These are phyloP conservation scores for Talaromyces sp. DNA, from an alignment of 2,329 filamentous ascomycete genomes.

Conservation along the genomic window DNA sequence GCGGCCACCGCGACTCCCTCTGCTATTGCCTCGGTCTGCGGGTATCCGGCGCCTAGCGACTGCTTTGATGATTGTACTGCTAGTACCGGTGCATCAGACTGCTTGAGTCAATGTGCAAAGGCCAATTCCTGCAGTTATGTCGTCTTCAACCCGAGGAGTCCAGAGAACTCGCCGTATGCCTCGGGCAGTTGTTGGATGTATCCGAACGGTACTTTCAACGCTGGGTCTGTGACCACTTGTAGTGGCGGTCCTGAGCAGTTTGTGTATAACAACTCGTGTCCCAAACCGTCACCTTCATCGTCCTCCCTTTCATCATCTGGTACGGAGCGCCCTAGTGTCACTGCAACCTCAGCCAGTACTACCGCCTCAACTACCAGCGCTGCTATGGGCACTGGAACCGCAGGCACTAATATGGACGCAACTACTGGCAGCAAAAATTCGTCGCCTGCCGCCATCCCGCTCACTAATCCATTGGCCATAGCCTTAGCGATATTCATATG, in stretches of 20 bases:
- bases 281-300: background rate
- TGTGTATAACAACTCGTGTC: background rate
- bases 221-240: background rate
- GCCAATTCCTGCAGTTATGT: background rate
- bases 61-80: conserved; percentile 26
- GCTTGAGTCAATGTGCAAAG: background rate
- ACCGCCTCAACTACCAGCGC: background rate
- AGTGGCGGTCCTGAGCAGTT: background rate
- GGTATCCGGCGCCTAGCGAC: conserved; percentile 30
- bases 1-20: conserved; percentile 32
- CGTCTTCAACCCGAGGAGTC: background rate
- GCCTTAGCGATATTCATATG: background rate
- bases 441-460: background rate
- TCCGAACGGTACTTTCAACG: background rate
- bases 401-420: background rate
- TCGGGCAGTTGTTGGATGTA: background rate
- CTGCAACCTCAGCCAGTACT: background rate
- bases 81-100: background rate
- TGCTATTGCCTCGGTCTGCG: conserved; percentile 32
- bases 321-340: background rate
- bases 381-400: background rate
- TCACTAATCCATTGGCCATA: background rate
- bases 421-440: background rate
- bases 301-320: background rate
- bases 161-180: background rate